Base-by-base conservation (phyloP, 306 rosid species). In the Parietaria judaica region DNA sequence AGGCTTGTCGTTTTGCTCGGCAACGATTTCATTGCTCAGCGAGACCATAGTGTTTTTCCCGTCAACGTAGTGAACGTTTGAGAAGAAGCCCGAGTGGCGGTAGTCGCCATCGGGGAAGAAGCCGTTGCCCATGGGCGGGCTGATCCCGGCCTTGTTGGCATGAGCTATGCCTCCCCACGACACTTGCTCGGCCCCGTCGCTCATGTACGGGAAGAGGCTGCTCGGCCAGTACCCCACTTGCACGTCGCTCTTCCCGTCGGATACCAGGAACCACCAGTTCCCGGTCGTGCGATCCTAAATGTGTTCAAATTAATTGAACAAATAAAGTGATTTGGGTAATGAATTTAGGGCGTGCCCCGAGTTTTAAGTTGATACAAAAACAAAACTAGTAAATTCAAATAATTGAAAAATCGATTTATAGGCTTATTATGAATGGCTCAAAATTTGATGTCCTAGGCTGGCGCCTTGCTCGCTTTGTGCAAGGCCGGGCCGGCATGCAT, bases 91-190 rank as follows among this genome's bases (percentile, higher is more conserved):
- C 1, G 58, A 9, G 10, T 36, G 58, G 11, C 35, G 15, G 4
- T 4, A 36, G 3, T 51, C 23, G 8, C 68, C 58, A 36, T 64
- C 50, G 0, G 59, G 59, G 31, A 64, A 64, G 37, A 35, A 49
- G 14, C 50, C 59, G 41, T 36, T 51, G n/a, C 67, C 67, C 58
- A 64, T 64, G 2, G 58, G 50, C 17, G 49, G 50, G 49, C 58
- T 64, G 6, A 51, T 51, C 35, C 45, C 8, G 6, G 11, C 16
- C 23, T 16, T 44, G 8, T n/a, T 37, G 7, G 62, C 47, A 5
- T 14, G 14, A 6, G 48, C 35, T n/a, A 36, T 36, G 6, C 62
- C 48, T 38, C 49, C 47, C 34, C 66, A 49, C 4, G 31, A 55
- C 45, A 50, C 66, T 14, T 6, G 12, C 3, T 3, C 9, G 23